Evolutionary conservation across 164 flowering plant species (phyloP).

Genomic region (Sedum album): DNA sequence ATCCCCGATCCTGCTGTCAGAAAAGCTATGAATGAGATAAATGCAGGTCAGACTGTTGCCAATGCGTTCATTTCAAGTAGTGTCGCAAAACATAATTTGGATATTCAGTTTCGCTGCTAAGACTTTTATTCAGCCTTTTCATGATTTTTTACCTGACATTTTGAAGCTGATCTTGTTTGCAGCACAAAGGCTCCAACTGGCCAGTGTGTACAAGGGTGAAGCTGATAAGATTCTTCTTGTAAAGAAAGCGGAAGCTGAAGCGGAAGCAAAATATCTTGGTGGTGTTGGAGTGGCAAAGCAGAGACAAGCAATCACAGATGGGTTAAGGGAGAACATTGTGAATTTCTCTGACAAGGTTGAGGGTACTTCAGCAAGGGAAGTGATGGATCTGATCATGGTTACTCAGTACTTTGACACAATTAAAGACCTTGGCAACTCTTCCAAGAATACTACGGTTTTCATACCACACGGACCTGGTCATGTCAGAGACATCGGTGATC

Average conservation of each 20-base stretch:
- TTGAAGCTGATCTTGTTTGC: neutral
- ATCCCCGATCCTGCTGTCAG: conserved; percentile 90
- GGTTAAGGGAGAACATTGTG: conserved; percentile 87
- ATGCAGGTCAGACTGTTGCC: conserved; percentile 58
- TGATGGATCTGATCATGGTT: conserved; percentile 96
- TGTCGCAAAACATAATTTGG: neutral
- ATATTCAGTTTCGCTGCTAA: neutral
- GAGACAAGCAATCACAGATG: conserved; percentile 97
- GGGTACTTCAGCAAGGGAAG: conserved; percentile 92
- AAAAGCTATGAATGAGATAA: conserved; percentile 98
- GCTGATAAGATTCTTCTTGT: conserved; percentile 88
- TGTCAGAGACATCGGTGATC: conserved; percentile 77
- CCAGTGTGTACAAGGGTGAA: conserved; percentile 94
- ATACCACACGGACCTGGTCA: conserved; percentile 99
- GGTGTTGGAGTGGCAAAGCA: conserved; percentile 98
- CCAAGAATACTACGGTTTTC: conserved; percentile 96
- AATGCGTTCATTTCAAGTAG: neutral
- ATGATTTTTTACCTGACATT: neutral
- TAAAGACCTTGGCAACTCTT: conserved; percentile 89
- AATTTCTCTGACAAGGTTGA: conserved; percentile 84
- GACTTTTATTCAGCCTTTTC: neutral
- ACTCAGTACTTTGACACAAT: conserved; percentile 98
- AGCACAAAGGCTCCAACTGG: conserved; percentile 64
- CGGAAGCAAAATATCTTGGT: conserved; percentile 92
- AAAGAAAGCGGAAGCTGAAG: conserved; percentile 93